Percentiles rank a stretch among this genome's conserved stretches.
Conservation (phyloP, 495 filamentous ascomycete species). For the Neurospora sp. region DNA sequence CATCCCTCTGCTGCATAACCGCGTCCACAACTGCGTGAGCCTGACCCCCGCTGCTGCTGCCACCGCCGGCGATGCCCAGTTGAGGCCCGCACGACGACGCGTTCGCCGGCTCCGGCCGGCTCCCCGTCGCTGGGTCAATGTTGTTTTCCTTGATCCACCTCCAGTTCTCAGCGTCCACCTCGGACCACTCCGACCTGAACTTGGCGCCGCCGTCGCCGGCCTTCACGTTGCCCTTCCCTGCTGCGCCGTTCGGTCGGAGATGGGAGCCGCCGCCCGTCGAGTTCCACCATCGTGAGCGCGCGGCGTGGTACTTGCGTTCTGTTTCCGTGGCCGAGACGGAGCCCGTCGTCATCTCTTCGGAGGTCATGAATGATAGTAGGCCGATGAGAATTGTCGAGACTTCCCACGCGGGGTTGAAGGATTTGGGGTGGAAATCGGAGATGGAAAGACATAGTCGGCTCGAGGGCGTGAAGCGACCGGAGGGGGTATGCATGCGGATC, state of each 20-base stretch:
- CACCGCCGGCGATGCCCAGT: slow-evolving; percentile 51
- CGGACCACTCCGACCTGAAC: slow-evolving; percentile 64
- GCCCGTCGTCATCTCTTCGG: slow-evolving; percentile 97
- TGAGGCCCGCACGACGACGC: slow-evolving; percentile 56
- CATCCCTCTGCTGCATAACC: slow-evolving; percentile 63
- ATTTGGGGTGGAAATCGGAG: slow-evolving; percentile 92
- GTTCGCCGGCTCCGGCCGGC: slow-evolving; percentile 31
- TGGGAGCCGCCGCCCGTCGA: slow-evolving; percentile 86
- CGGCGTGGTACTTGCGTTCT: slow-evolving; percentile 70
- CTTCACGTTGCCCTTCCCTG: slow-evolving; percentile 39
- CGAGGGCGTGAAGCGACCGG: slow-evolving; percentile 86
- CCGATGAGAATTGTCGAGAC: slow-evolving; percentile 94
- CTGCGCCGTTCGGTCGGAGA: slow-evolving; percentile 23
- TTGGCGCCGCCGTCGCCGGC: slow-evolving; percentile 9
- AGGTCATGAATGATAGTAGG: slow-evolving; percentile 93
- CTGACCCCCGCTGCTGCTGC: slow-evolving; percentile 45
- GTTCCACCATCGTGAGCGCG: slow-evolving; percentile 90
- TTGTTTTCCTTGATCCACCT: slow-evolving; percentile 78
- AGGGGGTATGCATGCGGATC: slow-evolving; percentile 97
- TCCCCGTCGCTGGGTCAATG: slow-evolving; percentile 71
- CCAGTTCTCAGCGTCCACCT: slow-evolving; percentile 86
- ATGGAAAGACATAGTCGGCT: slow-evolving; percentile 91
- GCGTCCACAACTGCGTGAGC: slow-evolving; percentile 70
- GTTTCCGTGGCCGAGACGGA: slow-evolving; percentile 68
- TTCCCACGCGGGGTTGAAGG: slow-evolving; percentile 98